Evolutionary conservation across 495 filamentous ascomycete species (phyloP).

Genomic region (Aspergillus ostianus): DNA sequence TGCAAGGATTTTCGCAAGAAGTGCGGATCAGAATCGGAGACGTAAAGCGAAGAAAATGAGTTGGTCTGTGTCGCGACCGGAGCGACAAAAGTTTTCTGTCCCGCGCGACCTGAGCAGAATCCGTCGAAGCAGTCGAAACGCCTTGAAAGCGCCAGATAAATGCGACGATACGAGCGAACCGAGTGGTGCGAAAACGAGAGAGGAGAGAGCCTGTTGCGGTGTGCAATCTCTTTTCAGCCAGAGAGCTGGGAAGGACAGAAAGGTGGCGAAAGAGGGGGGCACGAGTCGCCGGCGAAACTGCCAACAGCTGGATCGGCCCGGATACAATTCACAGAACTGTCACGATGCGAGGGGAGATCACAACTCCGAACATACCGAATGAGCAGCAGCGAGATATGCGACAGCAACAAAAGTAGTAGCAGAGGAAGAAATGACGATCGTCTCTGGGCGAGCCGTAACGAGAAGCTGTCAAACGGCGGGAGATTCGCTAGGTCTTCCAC

Average conservation of each 20-base stretch:
- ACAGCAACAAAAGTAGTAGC: not conserved
- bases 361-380: constrained; percentile 2
- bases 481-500: constrained; percentile 40
- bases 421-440: constrained; percentile 18
- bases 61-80: constrained; percentile 7
- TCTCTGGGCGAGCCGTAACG: constrained; percentile 31
- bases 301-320: constrained; percentile 1
- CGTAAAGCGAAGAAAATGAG: constrained; percentile 1
- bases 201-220: constrained; percentile 3
- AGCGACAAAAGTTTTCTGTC: constrained; percentile 3
- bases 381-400: not conserved
- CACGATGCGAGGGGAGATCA: not conserved
- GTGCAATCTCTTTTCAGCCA: constrained; percentile 4
- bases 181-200: not conserved
- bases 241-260: constrained; percentile 5
- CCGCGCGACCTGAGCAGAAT: constrained; percentile 7
- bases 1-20: not conserved
- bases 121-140: not conserved
- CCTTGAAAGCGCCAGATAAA: not conserved
- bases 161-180: not conserved
- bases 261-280: constrained; percentile 23
- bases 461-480: constrained; percentile 40
- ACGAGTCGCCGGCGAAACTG: not conserved
- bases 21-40: not conserved
- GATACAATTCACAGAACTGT: constrained; percentile 9